Evolutionary conservation across 768 basidiomycete species (phyloP).

Genomic region (Rhodosporidiobolus odoratus): DNA sequence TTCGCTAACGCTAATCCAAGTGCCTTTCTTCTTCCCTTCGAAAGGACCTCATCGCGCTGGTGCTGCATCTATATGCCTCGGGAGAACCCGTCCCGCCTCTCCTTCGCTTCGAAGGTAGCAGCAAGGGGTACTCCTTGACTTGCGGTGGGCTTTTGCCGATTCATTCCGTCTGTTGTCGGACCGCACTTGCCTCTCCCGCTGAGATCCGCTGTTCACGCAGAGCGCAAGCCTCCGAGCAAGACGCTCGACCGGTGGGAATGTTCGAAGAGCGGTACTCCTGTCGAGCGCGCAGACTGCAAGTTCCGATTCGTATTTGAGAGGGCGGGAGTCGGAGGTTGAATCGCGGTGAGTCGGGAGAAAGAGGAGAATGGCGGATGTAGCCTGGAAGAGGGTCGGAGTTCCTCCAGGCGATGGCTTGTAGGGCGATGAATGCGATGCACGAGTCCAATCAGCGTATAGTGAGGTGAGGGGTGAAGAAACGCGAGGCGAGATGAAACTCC

Average conservation of each 20-base stretch:
- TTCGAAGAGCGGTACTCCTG: neutral
- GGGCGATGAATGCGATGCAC: neutral
- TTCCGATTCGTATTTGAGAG: neutral
- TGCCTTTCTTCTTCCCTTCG: neutral
- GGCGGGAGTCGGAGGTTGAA: no score
- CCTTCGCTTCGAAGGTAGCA: neutral
- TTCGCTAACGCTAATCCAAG: neutral
- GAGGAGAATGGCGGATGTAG: neutral
- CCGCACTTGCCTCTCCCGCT: neutral
- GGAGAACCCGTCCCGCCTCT: neutral
- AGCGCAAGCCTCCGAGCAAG: neutral
- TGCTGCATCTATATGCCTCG: neutral
- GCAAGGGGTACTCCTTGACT: slow-evolving; percentile 10
- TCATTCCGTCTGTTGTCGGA: no score
- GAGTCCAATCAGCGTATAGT: neutral
- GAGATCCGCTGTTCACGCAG: neutral
- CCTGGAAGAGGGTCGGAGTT: neutral
- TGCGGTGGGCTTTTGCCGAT: neutral
- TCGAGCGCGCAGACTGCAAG: neutral
- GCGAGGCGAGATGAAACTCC: neutral
- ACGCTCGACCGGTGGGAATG: neutral
- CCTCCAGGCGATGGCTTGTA: neutral
- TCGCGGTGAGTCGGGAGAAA: neutral
- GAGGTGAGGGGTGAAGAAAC: neutral
- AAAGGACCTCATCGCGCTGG: neutral